Evolutionary conservation across 148 eudicot species (phyloP).

Genomic region (Fallopia convolvulus): DNA sequence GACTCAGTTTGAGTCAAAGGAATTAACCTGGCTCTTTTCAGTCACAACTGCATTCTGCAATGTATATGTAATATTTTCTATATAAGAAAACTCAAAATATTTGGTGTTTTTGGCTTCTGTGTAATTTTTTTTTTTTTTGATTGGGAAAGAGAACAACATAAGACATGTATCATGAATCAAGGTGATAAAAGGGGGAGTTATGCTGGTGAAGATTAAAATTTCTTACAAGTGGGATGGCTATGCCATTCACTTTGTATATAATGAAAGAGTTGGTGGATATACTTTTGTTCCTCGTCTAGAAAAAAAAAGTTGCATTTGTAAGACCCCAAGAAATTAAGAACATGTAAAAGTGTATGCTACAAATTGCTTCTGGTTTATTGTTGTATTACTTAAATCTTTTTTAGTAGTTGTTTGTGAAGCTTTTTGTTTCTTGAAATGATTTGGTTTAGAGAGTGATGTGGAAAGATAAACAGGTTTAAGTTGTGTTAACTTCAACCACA

Average conservation of each 20-base stretch:
- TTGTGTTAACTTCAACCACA: neutral
- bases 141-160: neutral
- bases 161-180: neutral
- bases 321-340: neutral
- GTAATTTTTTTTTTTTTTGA: neutral
- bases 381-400: neutral
- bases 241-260: constrained; percentile 4
- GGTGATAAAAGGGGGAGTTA: neutral
- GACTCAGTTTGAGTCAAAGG: constrained; percentile 44
- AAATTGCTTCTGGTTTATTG: neutral
- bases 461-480: neutral
- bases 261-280: neutral
- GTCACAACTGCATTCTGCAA: neutral
- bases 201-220: neutral
- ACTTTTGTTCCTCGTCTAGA: neutral
- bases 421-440: neutral
- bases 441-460: neutral
- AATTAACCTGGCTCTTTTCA: neutral
- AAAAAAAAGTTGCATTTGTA: neutral
- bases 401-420: neutral
- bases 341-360: neutral
- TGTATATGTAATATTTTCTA: neutral
- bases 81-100: neutral
- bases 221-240: neutral
- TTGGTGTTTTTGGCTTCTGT: neutral